Evolutionary conservation across 2,329 filamentous ascomycete species (phyloP).

Genomic region (Pseudocercospora cruenta): DNA sequence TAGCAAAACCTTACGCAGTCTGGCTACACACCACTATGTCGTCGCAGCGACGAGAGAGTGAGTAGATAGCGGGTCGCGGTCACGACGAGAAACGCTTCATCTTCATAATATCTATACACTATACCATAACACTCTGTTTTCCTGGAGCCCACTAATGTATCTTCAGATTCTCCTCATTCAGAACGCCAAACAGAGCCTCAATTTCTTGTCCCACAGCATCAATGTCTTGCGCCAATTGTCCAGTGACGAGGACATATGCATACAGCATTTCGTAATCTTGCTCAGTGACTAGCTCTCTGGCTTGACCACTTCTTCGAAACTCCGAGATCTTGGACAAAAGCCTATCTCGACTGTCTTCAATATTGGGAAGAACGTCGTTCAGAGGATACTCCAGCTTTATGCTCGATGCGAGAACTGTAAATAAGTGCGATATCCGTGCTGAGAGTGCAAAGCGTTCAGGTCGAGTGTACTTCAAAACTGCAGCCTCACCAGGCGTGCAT

Average conservation of each 20-base stretch:
- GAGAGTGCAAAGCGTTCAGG: constrained; percentile 80
- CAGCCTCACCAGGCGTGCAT: constrained; percentile 77
- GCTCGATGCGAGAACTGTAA: constrained; percentile 83
- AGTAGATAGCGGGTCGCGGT: too few species aligned
- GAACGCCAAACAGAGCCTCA: constrained; percentile 62
- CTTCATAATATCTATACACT: too few species aligned
- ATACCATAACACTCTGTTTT: too few species aligned
- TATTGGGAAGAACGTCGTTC: constrained; percentile 75
- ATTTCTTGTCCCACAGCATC: constrained; percentile 36
- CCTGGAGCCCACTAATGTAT: constrained; percentile 47
- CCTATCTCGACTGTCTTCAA: constrained; percentile 77
- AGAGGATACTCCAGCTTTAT: constrained; percentile 94
- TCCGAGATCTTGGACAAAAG: constrained; percentile 85
- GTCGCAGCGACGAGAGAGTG: too few species aligned
- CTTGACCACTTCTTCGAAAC: constrained; percentile 72
- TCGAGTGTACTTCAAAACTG: constrained; percentile 76
- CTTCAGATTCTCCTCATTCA: constrained; percentile 65
- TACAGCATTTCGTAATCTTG: constrained; percentile 90
- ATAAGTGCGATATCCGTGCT: constrained; percentile 85
- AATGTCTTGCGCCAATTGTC: constrained; percentile 46
- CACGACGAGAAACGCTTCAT: too few species aligned
- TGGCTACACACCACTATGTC: too few species aligned
- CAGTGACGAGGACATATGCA: constrained; percentile 75
- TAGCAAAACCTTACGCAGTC: too few species aligned
- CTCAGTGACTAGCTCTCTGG: constrained; percentile 60